phyloP scores from a whole-genome alignment of 2,329 filamentous ascomycete genomes.

The Drechslerella coelobrocha region DNA sequence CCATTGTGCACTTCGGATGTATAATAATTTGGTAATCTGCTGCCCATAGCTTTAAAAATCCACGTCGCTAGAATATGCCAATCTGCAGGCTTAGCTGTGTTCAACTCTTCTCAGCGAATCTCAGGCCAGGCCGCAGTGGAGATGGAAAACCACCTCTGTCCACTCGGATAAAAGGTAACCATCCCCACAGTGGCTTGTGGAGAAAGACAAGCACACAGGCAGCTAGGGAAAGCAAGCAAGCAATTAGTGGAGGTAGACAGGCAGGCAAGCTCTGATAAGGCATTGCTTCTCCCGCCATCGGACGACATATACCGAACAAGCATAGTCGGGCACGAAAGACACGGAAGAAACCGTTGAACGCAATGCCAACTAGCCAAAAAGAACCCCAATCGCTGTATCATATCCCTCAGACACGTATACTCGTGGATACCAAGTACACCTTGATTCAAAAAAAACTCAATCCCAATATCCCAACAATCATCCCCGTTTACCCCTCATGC shows the following conservation, averaged over 20 bases:
- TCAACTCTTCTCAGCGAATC: neutral
- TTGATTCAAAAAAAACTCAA: neutral
- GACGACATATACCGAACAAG: too few relatives aligned
- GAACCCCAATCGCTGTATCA: neutral
- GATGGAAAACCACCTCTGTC: neutral
- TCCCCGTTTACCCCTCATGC: neutral
- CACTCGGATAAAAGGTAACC: conserved; percentile 4
- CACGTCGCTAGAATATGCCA: conserved; percentile 1
- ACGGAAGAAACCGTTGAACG: conserved; percentile 1
- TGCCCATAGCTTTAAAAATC: neutral
- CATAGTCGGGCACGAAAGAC: too few relatives aligned
- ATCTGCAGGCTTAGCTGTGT: conserved; percentile 1
- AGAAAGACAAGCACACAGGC: neutral
- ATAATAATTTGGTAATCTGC: conserved; percentile 8
- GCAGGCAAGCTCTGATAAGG: neutral
- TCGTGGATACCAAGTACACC: neutral
- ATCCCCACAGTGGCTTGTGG: neutral
- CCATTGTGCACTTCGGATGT: neutral
- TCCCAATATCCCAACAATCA: neutral
- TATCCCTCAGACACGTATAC: neutral
- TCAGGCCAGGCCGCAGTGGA: too few relatives aligned
- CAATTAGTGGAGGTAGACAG: too few relatives aligned
- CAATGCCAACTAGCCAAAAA: too few relatives aligned
- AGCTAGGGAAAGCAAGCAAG: too few relatives aligned
- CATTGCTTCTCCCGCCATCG: neutral